Percentiles rank a stretch among this genome's conserved stretches.
Conservation (phyloP, 2,329 filamentous ascomycete species). For the Thelonectria olida region DNA sequence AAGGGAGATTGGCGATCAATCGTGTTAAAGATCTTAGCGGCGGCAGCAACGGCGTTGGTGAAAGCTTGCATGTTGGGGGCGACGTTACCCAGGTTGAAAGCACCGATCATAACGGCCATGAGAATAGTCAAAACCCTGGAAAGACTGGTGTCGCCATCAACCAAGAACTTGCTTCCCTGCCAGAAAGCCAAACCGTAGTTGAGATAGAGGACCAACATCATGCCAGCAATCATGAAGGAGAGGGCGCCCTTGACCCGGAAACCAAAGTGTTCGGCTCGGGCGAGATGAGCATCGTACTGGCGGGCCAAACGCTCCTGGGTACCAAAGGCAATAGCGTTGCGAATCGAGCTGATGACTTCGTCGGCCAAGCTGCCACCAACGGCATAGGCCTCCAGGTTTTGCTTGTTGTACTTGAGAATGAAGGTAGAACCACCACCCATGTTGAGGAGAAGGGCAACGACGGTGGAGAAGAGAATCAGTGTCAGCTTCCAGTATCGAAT, state of each 20-base stretch:
- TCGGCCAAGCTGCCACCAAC: constrained; percentile 88
- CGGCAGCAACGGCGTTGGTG: constrained; percentile 82
- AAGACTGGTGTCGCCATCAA: constrained; percentile 71
- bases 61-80: constrained; percentile 89
- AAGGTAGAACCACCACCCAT: constrained; percentile 80
- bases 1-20: constrained; percentile 90
- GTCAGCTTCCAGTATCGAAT: constrained; percentile 93
- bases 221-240: constrained; percentile 80
- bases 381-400: constrained; percentile 81
- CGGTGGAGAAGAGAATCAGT: constrained; percentile 83
- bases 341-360: constrained; percentile 92
- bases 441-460: constrained; percentile 79
- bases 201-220: constrained; percentile 86
- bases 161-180: constrained; percentile 81
- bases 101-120: constrained; percentile 91
- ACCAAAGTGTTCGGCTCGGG: constrained; percentile 78
- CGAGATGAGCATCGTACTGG: constrained; percentile 82
- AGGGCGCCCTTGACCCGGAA: constrained; percentile 78
- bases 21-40: constrained; percentile 90
- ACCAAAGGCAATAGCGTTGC: constrained; percentile 91
- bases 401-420: constrained; percentile 83
- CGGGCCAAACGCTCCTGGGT: constrained; percentile 91
- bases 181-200: constrained; percentile 91
- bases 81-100: constrained; percentile 89
- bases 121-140: constrained; percentile 83